phyloP scores from a whole-genome alignment of 768 basidiomycete species.

The Tulasnella sp. region DNA sequence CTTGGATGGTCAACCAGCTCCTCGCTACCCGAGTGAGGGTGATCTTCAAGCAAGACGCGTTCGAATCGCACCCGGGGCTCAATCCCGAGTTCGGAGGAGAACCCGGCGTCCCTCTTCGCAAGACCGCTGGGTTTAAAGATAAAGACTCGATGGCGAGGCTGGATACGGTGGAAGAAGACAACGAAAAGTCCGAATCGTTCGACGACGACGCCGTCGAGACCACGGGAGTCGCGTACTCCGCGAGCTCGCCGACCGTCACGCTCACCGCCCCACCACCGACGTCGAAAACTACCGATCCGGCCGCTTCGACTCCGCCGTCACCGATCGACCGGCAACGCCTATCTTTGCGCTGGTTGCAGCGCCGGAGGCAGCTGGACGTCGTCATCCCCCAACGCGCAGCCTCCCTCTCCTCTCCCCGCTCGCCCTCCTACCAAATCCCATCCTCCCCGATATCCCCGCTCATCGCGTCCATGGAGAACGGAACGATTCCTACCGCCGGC shows the following conservation, averaged over 20 bases:
- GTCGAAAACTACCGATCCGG: background rate
- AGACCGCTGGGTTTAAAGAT: background rate
- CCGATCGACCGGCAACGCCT: background rate
- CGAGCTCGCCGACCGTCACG: background rate
- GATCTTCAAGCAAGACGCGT: constrained; percentile 42
- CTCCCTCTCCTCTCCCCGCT: background rate
- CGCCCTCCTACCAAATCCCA: background rate
- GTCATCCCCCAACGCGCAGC: background rate
- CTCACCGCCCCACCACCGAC: background rate
- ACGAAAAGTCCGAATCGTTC: background rate
- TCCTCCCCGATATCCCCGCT: background rate
- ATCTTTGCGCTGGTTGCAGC: background rate
- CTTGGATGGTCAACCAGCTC: constrained; percentile 39
- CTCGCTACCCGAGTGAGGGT: constrained; percentile 54
- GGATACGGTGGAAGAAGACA: background rate
- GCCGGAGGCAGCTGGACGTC: background rate
- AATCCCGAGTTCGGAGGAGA: background rate
- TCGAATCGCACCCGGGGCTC: background rate
- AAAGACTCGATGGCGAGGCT: background rate
- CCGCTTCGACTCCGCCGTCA: background rate
- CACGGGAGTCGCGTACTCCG: background rate
- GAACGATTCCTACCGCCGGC: background rate
- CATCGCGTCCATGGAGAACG: background rate
- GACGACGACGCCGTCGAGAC: background rate
- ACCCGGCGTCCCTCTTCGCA: background rate